Evolutionary conservation across 2,329 filamentous ascomycete genomes (phyloP).

Genomic region (Emericellopsis cladophorae): DNA sequence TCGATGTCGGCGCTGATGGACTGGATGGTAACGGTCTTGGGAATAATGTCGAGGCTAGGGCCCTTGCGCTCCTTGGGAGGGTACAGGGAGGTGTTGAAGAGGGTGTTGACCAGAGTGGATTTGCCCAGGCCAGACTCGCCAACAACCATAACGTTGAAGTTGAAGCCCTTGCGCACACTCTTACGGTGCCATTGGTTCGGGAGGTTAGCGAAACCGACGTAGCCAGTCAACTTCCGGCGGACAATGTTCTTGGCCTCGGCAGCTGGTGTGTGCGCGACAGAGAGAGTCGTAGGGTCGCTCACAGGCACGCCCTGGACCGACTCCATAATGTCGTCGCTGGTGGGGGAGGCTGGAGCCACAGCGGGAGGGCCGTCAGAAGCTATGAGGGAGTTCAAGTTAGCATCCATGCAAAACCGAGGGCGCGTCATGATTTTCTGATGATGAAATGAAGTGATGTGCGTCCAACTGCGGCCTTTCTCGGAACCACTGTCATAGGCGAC

Average conservation of each 20-base stretch:
- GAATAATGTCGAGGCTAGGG: slow-evolving; percentile 93
- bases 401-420: no score
- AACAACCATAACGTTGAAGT: slow-evolving; percentile 99
- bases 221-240: slow-evolving; percentile 93
- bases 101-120: slow-evolving; percentile 96
- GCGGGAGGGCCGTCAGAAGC: slow-evolving; percentile 28
- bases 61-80: slow-evolving; percentile 97
- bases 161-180: slow-evolving; percentile 99
- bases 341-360: slow-evolving; percentile 26
- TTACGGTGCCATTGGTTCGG: slow-evolving; percentile 99
- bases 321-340: slow-evolving; percentile 20
- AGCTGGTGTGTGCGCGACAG: slow-evolving; percentile 25
- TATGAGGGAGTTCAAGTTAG: slow-evolving; percentile 18
- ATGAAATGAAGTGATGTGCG: no score
- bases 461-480: no score
- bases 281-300: slow-evolving; percentile 21
- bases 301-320: slow-evolving; percentile 15
- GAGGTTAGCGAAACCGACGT: slow-evolving; percentile 96
- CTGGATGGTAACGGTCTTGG: slow-evolving; percentile 93
- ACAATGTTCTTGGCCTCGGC: slow-evolving; percentile 88
- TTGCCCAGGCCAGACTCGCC: slow-evolving; percentile 99
- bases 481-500: no score
- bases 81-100: slow-evolving; percentile 99
- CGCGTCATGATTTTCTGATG: no score
- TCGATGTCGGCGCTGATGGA: slow-evolving; percentile 95